Conservation (phyloP, 352 stramenopile species). For the Globisporangium solare region DNA sequence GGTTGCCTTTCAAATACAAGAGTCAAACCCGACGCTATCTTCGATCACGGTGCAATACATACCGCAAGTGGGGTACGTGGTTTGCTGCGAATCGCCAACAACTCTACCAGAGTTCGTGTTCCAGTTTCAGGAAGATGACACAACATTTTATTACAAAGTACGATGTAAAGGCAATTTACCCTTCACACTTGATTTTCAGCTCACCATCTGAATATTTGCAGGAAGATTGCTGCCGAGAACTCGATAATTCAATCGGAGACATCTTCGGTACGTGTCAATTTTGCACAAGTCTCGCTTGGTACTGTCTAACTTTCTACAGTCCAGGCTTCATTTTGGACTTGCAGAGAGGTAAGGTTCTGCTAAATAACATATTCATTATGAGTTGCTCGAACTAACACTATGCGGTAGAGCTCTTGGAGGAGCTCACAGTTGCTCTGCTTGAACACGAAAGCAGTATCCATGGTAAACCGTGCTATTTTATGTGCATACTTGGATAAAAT, state of each 20-base stretch:
- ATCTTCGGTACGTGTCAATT: constrained; percentile 55
- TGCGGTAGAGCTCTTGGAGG: constrained; percentile 58
- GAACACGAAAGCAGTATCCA: constrained; percentile 70
- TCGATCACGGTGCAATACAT: constrained; percentile 85
- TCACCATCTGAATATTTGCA: constrained; percentile 10
- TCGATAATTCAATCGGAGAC: constrained; percentile 79
- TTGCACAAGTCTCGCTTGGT: constrained; percentile 5
- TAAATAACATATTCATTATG: not conserved
- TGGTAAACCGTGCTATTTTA: constrained; percentile 20
- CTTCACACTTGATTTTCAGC: no score
- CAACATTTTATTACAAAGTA: constrained; percentile 87
- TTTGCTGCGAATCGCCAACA: constrained; percentile 69
- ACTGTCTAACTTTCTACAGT: not conserved
- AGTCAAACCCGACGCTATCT: constrained; percentile 58
- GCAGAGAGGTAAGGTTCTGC: constrained; percentile 47
- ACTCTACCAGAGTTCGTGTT: constrained; percentile 76
- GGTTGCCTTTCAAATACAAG: constrained; percentile 78
- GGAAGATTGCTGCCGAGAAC: constrained; percentile 70
- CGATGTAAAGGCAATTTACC: no score
- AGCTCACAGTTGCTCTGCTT: constrained; percentile 66
- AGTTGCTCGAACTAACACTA: not conserved
- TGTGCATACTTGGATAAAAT: not conserved
- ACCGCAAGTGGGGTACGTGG: constrained; percentile 83
- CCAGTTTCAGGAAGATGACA: constrained; percentile 86
- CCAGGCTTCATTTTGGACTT: constrained; percentile 78